Evolutionary conservation across 805 yeast genomes (phyloP).

Genomic region (Candida michaelii): DNA sequence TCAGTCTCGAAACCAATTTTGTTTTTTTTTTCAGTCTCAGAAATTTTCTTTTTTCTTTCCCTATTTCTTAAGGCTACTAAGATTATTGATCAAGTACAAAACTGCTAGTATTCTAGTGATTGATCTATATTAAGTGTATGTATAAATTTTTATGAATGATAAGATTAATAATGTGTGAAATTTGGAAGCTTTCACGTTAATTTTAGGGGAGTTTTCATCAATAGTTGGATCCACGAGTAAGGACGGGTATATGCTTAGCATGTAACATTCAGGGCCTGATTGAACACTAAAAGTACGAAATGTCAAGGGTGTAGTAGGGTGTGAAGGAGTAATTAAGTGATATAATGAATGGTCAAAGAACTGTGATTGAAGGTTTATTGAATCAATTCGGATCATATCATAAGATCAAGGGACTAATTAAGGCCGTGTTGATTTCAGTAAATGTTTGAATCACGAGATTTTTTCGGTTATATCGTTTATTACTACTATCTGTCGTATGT

Average conservation of each 20-base stretch:
- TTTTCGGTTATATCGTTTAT: no score
- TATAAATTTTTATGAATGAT: neutral
- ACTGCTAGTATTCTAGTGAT: conserved; percentile 4
- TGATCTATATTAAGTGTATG: conserved; percentile 7
- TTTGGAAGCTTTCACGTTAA: neutral
- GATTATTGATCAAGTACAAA: conserved; percentile 1
- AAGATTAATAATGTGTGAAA: neutral
- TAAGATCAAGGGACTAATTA: no score
- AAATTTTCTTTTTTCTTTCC: conserved; percentile 5
- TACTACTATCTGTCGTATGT: no score
- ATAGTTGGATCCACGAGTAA: no score
- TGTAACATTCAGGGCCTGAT: no score
- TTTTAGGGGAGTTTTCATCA: neutral
- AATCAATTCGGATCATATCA: neutral
- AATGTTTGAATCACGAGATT: no score
- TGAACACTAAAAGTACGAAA: no score
- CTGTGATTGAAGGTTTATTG: neutral
- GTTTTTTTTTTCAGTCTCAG: conserved; percentile 5
- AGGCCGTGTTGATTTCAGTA: no score
- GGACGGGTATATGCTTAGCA: no score
- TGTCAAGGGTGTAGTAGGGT: no score
- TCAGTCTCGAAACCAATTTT: conserved; percentile 5
- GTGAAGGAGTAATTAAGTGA: no score
- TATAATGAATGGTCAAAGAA: no score
- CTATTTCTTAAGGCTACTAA: conserved; percentile 6